phyloP scores from a whole-genome alignment of 805 yeast genomes.

The Wickerhamiella lipophila region DNA sequence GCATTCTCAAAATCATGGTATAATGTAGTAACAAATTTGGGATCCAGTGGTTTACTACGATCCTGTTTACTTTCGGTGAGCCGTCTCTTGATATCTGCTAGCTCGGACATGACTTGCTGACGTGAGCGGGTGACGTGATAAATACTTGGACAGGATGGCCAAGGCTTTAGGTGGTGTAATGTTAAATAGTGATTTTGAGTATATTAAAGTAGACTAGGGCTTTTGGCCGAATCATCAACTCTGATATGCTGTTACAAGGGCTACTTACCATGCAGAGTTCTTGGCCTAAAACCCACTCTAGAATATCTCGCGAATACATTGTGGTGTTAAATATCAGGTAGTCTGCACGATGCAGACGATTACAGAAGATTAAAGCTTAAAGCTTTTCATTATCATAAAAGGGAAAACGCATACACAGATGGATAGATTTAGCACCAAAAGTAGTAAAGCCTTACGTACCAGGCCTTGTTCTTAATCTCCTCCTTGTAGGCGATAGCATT shows the following conservation, averaged over 20 bases:
- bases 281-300: too few relatives aligned
- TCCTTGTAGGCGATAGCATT: conserved; percentile 49
- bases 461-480: conserved; percentile 34
- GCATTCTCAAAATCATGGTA: conserved; percentile 17
- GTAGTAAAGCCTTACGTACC: conserved; percentile 39
- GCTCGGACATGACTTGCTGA: background rate
- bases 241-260: too few relatives aligned
- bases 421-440: conserved; percentile 39
- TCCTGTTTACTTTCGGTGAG: conserved; percentile 17
- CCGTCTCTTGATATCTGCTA: conserved; percentile 3
- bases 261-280: too few relatives aligned
- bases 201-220: too few relatives aligned
- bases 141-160: background rate
- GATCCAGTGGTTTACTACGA: conserved; percentile 15
- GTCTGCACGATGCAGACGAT: background rate
- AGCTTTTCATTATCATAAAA: too few relatives aligned
- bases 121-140: conserved; percentile 1
- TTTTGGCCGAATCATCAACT: too few relatives aligned
- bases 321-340: background rate
- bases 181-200: too few relatives aligned
- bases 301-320: too few relatives aligned
- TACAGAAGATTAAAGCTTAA: too few relatives aligned
- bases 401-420: background rate
- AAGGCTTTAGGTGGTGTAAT: background rate
- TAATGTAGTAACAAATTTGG: conserved; percentile 10